Evolutionary conservation across 257 asterid genomes (phyloP), one percentile per base, ranked within the genome.

Genomic region (Plantago elongata): DNA sequence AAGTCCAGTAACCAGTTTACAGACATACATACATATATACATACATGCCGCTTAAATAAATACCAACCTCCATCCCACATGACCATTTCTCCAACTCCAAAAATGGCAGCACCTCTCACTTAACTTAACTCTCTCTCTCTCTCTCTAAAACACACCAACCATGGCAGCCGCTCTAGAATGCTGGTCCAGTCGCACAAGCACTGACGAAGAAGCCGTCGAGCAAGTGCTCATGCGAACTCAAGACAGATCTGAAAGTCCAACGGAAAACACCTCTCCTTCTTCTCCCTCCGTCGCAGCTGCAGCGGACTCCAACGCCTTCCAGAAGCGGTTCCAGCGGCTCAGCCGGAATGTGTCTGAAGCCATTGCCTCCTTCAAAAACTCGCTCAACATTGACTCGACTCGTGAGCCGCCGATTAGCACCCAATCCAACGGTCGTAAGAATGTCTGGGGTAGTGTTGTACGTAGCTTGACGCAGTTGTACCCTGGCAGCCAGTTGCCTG

Each of bases 151-250:
- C 27, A 34, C 40, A 34, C 8, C 40, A 65, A 61, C 79, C 70
- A 92, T 92, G 99, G 94, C 99, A 1, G 93, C 95, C 16, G 96
- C 99, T 42, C 62, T 89, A 38, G 99, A 92, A 60, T 92, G 99
- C 89, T 92, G 99, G 99, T 86, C 96, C 1, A 84, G 95, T 75
- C 78, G 95, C 51, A 74, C 95, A 17, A 85, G 91, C 29, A 87
- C 92, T 46, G 99, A 92, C 42, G 98, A 92, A 76, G 99, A 92
- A 70, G 67, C 82, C 83, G 91, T 83, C 68, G 99, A 92, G 77
- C 99, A 92, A 65, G 95, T 86, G 13, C 72, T 92, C 7, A 89
- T 92, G 97, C 85, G 90, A 30, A 83, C 88, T 37, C 72, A 77
- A 9, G 83, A 87, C 76, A 83, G 97, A 89, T 92, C 99, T 63